Conservation (phyloP, 2,329 filamentous ascomycete species). For the Talaromyces amestolkiae region DNA sequence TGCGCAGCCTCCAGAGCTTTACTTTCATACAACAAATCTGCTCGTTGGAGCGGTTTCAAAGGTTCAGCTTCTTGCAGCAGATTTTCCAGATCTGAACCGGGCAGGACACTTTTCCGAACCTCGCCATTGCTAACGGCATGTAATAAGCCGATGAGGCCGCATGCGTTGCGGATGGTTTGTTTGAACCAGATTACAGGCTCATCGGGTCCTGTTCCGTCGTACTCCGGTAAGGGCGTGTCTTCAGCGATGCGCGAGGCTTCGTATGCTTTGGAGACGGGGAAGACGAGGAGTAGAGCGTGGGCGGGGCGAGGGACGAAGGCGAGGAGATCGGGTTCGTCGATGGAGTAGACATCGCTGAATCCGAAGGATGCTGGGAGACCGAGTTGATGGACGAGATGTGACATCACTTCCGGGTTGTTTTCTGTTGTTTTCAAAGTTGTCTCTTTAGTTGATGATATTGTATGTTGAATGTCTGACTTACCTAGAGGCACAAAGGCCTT, state of each 20-base stretch:
- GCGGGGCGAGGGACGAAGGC: conserved; percentile 85
- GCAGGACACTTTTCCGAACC: conserved; percentile 61
- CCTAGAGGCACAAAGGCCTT: conserved; percentile 52
- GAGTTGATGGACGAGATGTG: conserved; percentile 73
- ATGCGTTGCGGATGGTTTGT: conserved; percentile 92
- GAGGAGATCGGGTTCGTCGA: conserved; percentile 80
- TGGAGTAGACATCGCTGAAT: conserved; percentile 88
- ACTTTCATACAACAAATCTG: conserved; percentile 73
- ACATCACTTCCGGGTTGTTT: conserved; percentile 88
- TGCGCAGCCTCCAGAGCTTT: conserved; percentile 75
- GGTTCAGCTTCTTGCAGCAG: conserved; percentile 70
- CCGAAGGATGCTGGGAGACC: conserved; percentile 74
- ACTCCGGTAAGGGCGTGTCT: conserved; percentile 63
- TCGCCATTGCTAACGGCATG: conserved; percentile 79
- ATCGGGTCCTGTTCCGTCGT: conserved; percentile 62
- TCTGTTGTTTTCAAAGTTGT: conserved; percentile 39
- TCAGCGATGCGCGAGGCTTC: conserved; percentile 72
- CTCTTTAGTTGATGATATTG: too few relatives aligned
- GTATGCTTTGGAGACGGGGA: conserved; percentile 78
- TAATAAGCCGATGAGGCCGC: conserved; percentile 82
- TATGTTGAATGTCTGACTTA: conserved; percentile 23
- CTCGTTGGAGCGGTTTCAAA: conserved; percentile 63
- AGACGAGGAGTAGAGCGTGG: conserved; percentile 85
- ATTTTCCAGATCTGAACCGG: conserved; percentile 44
- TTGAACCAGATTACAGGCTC: conserved; percentile 91